phyloP scores from a whole-genome alignment of 164 flowering plant genomes.

The Houttuynia cordata region DNA sequence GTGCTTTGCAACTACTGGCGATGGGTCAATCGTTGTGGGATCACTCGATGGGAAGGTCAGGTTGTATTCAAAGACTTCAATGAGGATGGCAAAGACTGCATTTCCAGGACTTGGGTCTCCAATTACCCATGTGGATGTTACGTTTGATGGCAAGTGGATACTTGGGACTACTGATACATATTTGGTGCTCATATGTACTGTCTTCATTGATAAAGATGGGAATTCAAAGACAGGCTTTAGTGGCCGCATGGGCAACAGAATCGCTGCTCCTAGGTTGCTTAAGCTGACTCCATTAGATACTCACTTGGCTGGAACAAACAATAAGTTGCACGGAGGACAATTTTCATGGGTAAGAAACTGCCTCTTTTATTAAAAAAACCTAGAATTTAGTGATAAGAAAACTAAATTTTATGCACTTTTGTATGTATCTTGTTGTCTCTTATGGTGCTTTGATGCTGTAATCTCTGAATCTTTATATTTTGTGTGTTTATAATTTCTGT shows the following conservation, averaged over 20 bases:
- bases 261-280: conserved; percentile 85
- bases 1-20: conserved; percentile 94
- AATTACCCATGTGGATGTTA: conserved; percentile 91
- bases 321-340: conserved; percentile 79
- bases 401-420: too few species aligned
- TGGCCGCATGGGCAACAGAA: conserved; percentile 86
- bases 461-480: too few species aligned
- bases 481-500: too few species aligned
- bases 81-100: conserved; percentile 96
- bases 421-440: too few species aligned
- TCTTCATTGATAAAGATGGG: conserved; percentile 86
- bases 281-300: conserved; percentile 90
- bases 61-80: conserved; percentile 72
- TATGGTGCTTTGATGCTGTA: too few species aligned
- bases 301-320: conserved; percentile 71
- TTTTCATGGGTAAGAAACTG: conserved; percentile 76
- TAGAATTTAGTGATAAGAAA: background rate
- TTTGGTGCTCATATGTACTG: conserved; percentile 76
- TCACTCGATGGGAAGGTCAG: conserved; percentile 96
- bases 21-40: conserved; percentile 95
- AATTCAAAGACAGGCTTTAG: conserved; percentile 76
- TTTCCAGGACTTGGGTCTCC: conserved; percentile 98
- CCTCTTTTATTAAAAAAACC: background rate
- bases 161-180: conserved; percentile 90
- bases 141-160: conserved; percentile 97